Base-by-base conservation (phyloP, 2,329 filamentous ascomycete species). In the Botryotinia calthae region DNA sequence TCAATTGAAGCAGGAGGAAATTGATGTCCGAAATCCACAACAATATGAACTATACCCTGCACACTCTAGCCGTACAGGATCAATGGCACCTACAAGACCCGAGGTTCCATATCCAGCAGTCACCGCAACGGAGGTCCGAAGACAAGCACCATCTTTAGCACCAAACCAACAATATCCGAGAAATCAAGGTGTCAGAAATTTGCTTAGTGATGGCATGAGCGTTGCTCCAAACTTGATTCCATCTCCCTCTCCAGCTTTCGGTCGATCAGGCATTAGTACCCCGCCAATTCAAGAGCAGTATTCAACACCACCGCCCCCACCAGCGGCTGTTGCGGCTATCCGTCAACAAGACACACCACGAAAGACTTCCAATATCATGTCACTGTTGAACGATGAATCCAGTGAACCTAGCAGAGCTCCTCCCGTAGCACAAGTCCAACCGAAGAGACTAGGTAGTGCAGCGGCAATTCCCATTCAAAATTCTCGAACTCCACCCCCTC, bases 311-410 rank as follows among this genome's bases (percentile, higher is more conserved):
- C 75, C 73, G 22, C 72, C 76, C 8, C 73, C 72, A 51, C 70
- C 74, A 48, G 78, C 84, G n/a, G 79, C 84, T 34, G 81, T 84
- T 42, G 81, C 84, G 56, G 79, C 86, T 58, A 76, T 81, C 10
- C 79, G 83, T 20, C 81, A 82, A 40, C 84, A 83, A 54, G 80
- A 84, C 4, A 79, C 82, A 3, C 86, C 87, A 76, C 84, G 86
- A n/a, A 90, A 90, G 82, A 89, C 86, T 12, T 90, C 88, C 22
- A 90, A 83, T 75, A 85, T 91, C 74, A 89, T 90, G 85, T 87
- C 88, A 0, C 80, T 91, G 74, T 83, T 91, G 4, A 87, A 90
- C 74, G 79, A 80, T 70, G 89, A 90, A 70, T 82, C 85, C 10
- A 84, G 84, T n/a, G 81, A 84, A 1, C 82, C 84, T 68, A 77